Percentiles rank a stretch among this genome's conserved stretches.
phyloP scores from a whole-genome alignment of 805 yeast genomes.

The Myxozyma melibiosi region DNA sequence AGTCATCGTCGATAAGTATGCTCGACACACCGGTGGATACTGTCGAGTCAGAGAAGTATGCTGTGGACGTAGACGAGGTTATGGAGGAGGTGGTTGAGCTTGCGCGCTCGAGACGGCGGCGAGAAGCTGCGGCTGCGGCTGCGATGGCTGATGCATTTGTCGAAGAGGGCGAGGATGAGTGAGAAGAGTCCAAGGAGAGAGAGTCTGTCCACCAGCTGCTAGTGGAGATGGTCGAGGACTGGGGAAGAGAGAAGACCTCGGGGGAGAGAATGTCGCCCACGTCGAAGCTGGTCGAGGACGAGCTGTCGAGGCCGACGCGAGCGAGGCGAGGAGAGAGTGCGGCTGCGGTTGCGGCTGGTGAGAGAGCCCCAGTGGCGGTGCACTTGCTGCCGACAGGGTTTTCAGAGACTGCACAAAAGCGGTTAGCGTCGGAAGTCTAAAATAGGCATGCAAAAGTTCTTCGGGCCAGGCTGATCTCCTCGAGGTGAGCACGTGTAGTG shows the following conservation, averaged over 20 bases:
- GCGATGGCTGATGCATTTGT: constrained; percentile 17
- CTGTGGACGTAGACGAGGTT: constrained; percentile 25
- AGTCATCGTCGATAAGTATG: constrained; percentile 21
- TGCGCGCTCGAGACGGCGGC: constrained; percentile 29
- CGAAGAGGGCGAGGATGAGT: constrained; percentile 1
- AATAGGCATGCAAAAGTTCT: constrained; percentile 2
- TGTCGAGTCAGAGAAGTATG: constrained; percentile 24
- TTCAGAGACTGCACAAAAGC: constrained; percentile 2
- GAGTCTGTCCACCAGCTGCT: constrained; percentile 15
- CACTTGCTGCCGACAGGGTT: not conserved
- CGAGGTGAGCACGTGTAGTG: not conserved
- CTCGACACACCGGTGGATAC: constrained; percentile 25
- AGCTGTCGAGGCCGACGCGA: not conserved
- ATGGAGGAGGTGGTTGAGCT: constrained; percentile 22
- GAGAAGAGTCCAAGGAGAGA: not conserved
- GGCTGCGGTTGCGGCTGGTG: constrained; percentile 10
- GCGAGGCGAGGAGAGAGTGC: constrained; percentile 7
- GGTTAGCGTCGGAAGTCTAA: constrained; percentile 8
- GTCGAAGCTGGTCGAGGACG: constrained; percentile 6
- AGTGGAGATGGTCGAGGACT: constrained; percentile 5
- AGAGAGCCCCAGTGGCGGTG: not conserved
- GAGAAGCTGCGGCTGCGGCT: constrained; percentile 21
- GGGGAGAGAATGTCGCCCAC: constrained; percentile 22
- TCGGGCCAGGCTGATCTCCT: not conserved
- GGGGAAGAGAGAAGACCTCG: constrained; percentile 21